These are phyloP conservation scores for Neurospora tetraspora DNA, from an alignment of 495 filamentous ascomycete species.

Conservation along the genomic window DNA sequence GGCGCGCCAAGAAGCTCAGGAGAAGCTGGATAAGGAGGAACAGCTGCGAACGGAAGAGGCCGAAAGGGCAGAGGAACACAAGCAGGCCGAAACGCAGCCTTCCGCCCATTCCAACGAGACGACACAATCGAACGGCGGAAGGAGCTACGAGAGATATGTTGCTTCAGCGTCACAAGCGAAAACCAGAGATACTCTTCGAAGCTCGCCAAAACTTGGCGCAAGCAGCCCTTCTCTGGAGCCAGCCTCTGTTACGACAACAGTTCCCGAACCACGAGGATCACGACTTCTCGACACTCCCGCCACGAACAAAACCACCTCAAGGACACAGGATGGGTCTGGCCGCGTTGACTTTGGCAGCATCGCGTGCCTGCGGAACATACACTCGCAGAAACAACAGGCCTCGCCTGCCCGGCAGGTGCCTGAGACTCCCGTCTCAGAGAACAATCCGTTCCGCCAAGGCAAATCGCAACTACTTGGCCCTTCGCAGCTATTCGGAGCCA, in stretches of 20 bases:
- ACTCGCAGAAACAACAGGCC: conserved; percentile 6
- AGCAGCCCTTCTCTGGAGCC: conserved; percentile 1
- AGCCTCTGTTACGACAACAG: conserved; percentile 4
- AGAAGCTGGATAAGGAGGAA: conserved; percentile 14
- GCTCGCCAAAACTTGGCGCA: neutral
- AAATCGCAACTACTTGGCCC: conserved; percentile 26
- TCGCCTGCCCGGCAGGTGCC: conserved; percentile 14
- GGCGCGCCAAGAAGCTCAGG: conserved; percentile 1
- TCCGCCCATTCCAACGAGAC: conserved; percentile 22
- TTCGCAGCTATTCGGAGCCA: conserved; percentile 37
- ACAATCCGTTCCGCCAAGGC: conserved; percentile 29
- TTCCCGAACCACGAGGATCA: conserved; percentile 19
- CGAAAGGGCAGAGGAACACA: neutral
- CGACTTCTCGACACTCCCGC: conserved; percentile 12
- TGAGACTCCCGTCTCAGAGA: conserved; percentile 32
- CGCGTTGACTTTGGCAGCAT: conserved; percentile 13
- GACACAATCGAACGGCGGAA: conserved; percentile 34
- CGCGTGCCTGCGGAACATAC: neutral
- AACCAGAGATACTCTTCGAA: neutral
- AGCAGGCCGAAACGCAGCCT: neutral
- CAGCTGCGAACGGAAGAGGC: neutral
- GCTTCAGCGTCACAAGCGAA: conserved; percentile 3
- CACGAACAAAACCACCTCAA: conserved; percentile 4
- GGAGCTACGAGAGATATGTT: conserved; percentile 33
- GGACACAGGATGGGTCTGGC: conserved; percentile 14